Percentiles rank a stretch among this genome's conserved stretches.
phyloP scores from a whole-genome alignment of 257 asterid genomes.

The Catharanthus roseus region DNA sequence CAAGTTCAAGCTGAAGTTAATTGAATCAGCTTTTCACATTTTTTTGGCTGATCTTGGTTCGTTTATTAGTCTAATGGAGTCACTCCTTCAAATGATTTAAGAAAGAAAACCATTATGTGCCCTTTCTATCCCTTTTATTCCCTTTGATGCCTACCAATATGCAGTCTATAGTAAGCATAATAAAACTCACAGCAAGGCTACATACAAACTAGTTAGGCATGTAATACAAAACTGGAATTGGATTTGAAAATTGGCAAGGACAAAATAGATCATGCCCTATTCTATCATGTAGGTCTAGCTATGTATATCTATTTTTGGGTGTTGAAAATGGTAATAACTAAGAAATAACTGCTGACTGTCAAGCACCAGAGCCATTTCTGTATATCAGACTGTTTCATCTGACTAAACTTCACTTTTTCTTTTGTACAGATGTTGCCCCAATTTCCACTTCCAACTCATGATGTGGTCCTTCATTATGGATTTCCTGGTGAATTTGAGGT shows the following conservation, averaged over 20 bases:
- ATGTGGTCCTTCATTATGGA: constrained; percentile 44
- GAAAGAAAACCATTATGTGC: neutral
- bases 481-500: constrained; percentile 71
- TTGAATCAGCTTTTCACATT: neutral
- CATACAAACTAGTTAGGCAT: neutral
- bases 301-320: neutral
- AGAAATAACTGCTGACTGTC: neutral
- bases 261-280: neutral
- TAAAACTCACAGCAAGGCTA: neutral
- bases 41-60: neutral
- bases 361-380: neutral
- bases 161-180: neutral
- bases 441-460: constrained; percentile 79
- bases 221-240: neutral
- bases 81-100: neutral
- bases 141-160: neutral
- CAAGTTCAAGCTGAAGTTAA: neutral
- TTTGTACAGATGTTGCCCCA: constrained; percentile 53
- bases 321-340: neutral
- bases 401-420: neutral
- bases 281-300: neutral
- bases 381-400: neutral
- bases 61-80: neutral
- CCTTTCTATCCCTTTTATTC: neutral
- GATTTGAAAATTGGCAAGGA: neutral